phyloP scores from a whole-genome alignment of 441 rosid species.

The Erodium moschatum region DNA sequence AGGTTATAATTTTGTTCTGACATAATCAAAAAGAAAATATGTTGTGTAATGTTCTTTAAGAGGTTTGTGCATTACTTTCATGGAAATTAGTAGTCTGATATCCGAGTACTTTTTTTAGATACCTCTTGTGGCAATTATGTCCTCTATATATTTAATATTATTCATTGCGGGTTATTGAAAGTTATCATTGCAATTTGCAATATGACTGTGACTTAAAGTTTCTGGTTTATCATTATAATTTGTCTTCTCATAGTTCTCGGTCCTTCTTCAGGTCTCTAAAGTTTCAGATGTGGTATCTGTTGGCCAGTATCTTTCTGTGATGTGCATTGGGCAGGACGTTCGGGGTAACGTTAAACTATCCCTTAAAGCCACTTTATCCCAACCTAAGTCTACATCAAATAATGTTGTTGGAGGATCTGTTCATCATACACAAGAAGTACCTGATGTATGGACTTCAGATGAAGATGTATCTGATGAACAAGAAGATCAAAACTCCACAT shows the following conservation, averaged over 20 bases:
- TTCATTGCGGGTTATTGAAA: background rate
- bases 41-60: background rate
- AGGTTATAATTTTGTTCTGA: background rate
- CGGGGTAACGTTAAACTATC: conserved; percentile 91
- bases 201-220: background rate
- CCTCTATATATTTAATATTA: too few species aligned
- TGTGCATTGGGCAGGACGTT: conserved; percentile 88
- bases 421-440: conserved; percentile 29
- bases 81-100: background rate
- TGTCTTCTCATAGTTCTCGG: background rate
- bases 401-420: conserved; percentile 27
- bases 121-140: too few species aligned
- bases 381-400: conserved; percentile 24
- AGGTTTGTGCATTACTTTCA: background rate
- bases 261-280: conserved; percentile 53
- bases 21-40: background rate
- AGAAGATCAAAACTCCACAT: conserved; percentile 30
- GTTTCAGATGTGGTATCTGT: conserved; percentile 70
- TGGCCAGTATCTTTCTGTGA: conserved; percentile 68
- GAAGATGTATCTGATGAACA: conserved; percentile 28
- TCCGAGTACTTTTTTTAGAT: background rate
- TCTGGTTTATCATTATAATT: background rate
- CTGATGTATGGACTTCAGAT: conserved; percentile 39
- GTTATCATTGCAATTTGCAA: background rate
- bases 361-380: conserved; percentile 53